Evolutionary conservation across 2,329 filamentous ascomycete genomes (phyloP), one percentile per base, ranked within the genome.

Genomic region (Tolypocladium cylindrosporum): DNA sequence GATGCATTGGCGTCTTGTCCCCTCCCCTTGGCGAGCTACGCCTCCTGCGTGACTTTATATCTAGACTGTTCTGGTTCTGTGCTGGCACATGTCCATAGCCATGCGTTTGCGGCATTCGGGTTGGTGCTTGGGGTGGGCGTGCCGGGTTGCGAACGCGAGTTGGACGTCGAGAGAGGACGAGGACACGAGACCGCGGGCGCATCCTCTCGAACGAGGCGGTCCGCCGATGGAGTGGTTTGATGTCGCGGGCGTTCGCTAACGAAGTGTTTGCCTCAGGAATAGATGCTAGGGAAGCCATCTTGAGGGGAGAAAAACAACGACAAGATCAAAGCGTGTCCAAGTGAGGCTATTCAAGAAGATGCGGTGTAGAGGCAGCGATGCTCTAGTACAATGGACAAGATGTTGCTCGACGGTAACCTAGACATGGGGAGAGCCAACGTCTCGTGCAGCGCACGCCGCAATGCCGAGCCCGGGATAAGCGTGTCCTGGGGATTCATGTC

Each of bases 251-350:
- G 48, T 62, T 59, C n/a, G 61, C 58, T 57, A 63, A 57, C 40
- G 58, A 58, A 58, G 63, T 51, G 58, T 60, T 59, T 58, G 62
- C 61, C 57, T 67, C 64, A 27, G 63, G 59, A 50, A 68, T 69
- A 61, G 68, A 67, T 65, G 67, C 62, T 62, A 65, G 55, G 37
- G 62, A 57, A 62, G 62, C 62, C 71, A 74, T 73, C 52, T 48
- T 57, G 56, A n/a, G 54, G 34, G 57, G 56, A 57, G 24, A 13
- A n/a, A 11, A 56, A 53, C 55, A 53, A 59, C 50, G 54, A 57
- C 21, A 57, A 55, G 16, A 56, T 40, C 56, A 42, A 60, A 55
- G 21, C 45, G 53, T 63, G 60, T 63, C 59, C 59, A 61, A 62
- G 57, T 60, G 62, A 61, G 55, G 45, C 58, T 67, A 65, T 63